Percentiles rank a stretch among this genome's conserved stretches.
phyloP scores from a whole-genome alignment of 2,329 filamentous ascomycete genomes.

The Fusarium proliferatum region DNA sequence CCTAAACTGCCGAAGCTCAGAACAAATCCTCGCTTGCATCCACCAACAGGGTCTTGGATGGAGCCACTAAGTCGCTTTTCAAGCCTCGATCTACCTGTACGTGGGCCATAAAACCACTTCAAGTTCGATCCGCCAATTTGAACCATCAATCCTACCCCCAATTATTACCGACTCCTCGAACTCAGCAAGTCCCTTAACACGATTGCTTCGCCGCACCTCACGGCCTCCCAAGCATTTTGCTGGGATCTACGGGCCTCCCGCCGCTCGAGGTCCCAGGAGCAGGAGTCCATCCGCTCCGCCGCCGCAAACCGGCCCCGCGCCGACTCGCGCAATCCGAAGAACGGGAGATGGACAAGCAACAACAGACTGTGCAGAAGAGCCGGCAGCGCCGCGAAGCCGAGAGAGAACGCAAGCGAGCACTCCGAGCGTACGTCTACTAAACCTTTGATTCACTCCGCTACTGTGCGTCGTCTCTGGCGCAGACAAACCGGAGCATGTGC shows the following conservation, averaged over 20 bases:
- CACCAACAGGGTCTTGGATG: conserved; percentile 42
- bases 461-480: conserved; percentile 1
- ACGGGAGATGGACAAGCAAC: conserved; percentile 47
- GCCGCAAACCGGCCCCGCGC: conserved; percentile 45
- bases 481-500: conserved; percentile 2
- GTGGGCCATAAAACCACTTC: conserved; percentile 45
- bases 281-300: conserved; percentile 36
- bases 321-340: conserved; percentile 38
- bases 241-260: conserved; percentile 45
- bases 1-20: not conserved
- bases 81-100: conserved; percentile 39
- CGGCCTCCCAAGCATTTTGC: conserved; percentile 32
- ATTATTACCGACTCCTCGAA: conserved; percentile 20
- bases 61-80: conserved; percentile 41
- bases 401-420: conserved; percentile 46
- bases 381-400: conserved; percentile 46
- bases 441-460: not conserved
- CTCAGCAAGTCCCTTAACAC: not conserved
- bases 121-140: conserved; percentile 42
- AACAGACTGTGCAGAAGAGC: conserved; percentile 45
- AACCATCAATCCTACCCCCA: conserved; percentile 31
- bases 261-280: conserved; percentile 43
- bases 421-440: conserved; percentile 41
- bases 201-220: conserved; percentile 5
- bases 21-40: conserved; percentile 23